Evolutionary conservation across 129 eudicot genomes (phyloP), one percentile per base, ranked within the genome.

Genomic region (Tagetes erecta): DNA sequence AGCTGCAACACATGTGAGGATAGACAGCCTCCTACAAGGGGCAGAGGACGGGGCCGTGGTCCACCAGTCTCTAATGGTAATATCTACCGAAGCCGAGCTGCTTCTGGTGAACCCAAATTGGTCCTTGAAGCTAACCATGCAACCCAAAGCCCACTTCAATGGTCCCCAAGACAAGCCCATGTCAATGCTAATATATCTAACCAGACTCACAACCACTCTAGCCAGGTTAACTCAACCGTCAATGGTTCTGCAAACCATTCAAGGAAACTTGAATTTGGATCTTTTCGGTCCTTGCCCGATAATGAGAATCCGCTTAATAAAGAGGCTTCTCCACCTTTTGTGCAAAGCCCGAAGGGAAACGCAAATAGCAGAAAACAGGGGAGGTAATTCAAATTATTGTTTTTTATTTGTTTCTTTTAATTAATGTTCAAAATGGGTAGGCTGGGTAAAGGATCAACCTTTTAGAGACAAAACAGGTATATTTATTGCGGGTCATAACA

Each of bases 261-360:
- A 2, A 70, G 82, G 47, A 85, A 71, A 57, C 82, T 90, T 27
- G 85, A 85, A 62, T 90, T 87, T 75, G 96, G 96, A 38, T 85
- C 93, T 74, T 47, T 87, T 31, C 84, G 87, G 62, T 46, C 77
- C 41, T 35, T 75, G 44, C 64, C 84, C 1, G 84, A 84, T 68
- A 74, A 73, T 1, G 84, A 82, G 68, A 74, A 70, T 11, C 71
- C 76, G 1, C 36, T 83, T 49, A 44, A 12, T 47, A 44, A 34
- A 33, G 67, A 71, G 55, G 68, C 33, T 37, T 68, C 84, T 51
- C 64, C 63, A 1, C 49, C 39, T 45, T 8, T 34, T 41, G 50
- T 31, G 72, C 73, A 40, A 51, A 62, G 73, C 55, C 82, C 67
- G 2, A 71, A 63, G 63, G 55, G 56, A 47, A 38, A 70, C 52